Base-by-base conservation (phyloP, 257 asterid genomes). In the Datura wrightii region DNA sequence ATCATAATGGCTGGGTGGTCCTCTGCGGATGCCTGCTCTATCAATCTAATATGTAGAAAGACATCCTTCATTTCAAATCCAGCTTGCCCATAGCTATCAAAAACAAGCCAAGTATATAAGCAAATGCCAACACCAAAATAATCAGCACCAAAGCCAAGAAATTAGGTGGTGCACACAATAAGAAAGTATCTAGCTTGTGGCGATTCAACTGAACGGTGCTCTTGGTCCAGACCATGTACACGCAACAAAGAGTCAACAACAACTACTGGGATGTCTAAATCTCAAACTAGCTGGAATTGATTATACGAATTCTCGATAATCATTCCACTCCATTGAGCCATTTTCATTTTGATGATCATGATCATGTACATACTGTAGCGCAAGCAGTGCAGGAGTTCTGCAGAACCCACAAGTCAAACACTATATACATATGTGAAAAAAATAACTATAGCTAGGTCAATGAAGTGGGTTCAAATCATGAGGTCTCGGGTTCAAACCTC, bases 11-110 rank as follows among this genome's bases (percentile, higher is more conserved):
- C 97, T 1, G 98, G 98, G 52, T 92, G 90, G 85, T 97, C 97
- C 79, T 91, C 98, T 14, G 34, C 87, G 37, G 93, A 89, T 39
- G 98, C 96, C 88, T 97, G 96, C 87, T 95, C 99, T 82, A 93
- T 90, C 92, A 97, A 90, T 90, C 94, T 97, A 55, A 97, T 94
- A 87, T 95, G 99, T 87, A 97, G 88, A 90, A 97, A 94, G 76
- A 97, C 99, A 58, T 97, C 99, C 89, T 97, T 97, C 98, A 95
- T 93, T 87, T 97, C 99, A 80, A 97, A 95, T 67, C 94, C 97
- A 53, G 96, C 97, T 87, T 97, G 97, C 16, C 98, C 92, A 82
- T 97, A 95, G 88, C 99, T 97, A 84, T 82, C 79, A 85, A 87
- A 67, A 70, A 48, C 65, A 78, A 52, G 82, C 48, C 46, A 52